Base-by-base conservation (phyloP, 2,329 filamentous ascomycete genomes). In the Pseudopyricularia cyperi region DNA sequence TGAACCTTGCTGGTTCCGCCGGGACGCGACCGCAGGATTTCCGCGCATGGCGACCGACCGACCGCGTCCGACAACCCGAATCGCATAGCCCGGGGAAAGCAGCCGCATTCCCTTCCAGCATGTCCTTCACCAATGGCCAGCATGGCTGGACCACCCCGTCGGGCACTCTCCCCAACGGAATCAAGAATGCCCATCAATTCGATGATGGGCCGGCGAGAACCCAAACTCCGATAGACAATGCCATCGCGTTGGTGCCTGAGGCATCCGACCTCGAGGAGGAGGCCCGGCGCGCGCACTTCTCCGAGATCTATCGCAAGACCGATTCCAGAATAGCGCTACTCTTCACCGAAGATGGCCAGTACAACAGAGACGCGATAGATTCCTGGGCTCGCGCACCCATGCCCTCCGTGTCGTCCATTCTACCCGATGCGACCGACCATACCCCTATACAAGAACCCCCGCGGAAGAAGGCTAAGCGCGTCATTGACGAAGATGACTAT, bases 401-500 rank as follows among this genome's bases (percentile, higher is more conserved):
- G 17, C n/a, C 37, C 14, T 12, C 37, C 7, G 37, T 12, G 3
- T 42, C 37, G 17, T 55, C 59, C 32, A 55, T 57, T 34, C 53
- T 68, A 54, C 82, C 71, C 52, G 71, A 75, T 56, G 68, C 79
- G 56, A 79, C 75, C 66, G 76, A 82, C 67, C 72, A 85, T 63
- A 67, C 72, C 56, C 73, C 76, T 46, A 71, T 77, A 58, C 71
- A 72, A 58, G 77, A 84, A 61, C 77, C 80, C 51, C 79, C 82
- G 35, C 70, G 76, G 53, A 95, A 93, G 70, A 85, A 87, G 68
- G 76, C 81, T 47, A 85, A 85, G 66, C 78, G 87, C 61, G 75
- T 80, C 64, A 89, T 91, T 74, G 82, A 89, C 60, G 87, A 91
- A 65, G 85, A 89, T 61, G 85, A 91, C 68, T 90, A 91, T 63